Conservation (phyloP, 768 basidiomycete genomes). For the Dentipellis sp. region DNA sequence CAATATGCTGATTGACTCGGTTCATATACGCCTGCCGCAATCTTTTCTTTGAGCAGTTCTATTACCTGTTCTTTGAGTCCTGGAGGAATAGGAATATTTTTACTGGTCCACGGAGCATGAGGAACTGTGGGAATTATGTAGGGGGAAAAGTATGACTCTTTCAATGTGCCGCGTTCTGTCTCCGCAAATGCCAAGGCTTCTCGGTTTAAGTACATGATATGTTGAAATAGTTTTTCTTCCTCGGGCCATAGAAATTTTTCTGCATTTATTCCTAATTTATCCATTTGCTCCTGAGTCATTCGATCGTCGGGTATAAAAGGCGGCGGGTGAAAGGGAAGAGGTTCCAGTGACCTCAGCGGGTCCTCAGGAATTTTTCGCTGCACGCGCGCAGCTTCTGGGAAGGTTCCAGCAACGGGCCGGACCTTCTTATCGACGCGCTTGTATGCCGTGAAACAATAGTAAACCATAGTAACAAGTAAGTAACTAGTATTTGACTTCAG, state of each 20-base stretch:
- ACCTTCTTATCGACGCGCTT: not conserved
- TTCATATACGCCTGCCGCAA: conserved; percentile 21
- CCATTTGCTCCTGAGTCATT: not conserved
- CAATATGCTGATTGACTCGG: conserved; percentile 29
- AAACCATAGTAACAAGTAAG: too few relatives aligned
- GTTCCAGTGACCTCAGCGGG: not conserved
- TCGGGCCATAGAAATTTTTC: not conserved
- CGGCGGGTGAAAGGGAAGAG: not conserved
- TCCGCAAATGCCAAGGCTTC: not conserved
- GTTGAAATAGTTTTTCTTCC: not conserved
- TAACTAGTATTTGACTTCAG: not conserved
- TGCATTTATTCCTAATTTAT: not conserved
- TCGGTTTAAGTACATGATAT: not conserved
- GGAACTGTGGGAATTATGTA: not conserved
- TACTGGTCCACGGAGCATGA: not conserved
- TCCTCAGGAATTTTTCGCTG: not conserved
- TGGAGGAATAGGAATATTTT: not conserved
- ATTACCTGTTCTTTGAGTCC: not conserved
- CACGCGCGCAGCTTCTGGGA: not conserved
- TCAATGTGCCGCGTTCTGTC: not conserved
- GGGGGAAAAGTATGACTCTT: not conserved
- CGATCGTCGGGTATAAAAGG: not conserved
- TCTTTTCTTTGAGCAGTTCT: not conserved
- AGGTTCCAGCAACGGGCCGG: not conserved
- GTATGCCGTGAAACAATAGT: not conserved